These are phyloP conservation scores for Cymbopogon citratus DNA, from an alignment of 176 grass and related monocot genomes.

Conservation along the genomic window DNA sequence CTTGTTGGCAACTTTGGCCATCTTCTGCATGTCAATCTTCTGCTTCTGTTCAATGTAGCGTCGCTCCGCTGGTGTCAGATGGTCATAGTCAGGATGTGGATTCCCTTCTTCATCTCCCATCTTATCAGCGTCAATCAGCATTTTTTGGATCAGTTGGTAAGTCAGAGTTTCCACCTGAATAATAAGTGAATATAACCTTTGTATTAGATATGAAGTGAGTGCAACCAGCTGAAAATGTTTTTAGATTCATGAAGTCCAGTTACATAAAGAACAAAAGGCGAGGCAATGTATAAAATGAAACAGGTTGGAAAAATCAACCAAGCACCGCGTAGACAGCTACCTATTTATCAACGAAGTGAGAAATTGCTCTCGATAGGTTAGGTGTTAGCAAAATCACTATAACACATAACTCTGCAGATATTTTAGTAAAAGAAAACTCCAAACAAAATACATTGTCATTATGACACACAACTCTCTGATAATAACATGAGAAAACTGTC, in stretches of 20 bases:
- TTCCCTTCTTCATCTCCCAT: conserved; percentile 48
- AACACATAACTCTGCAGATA: not conserved
- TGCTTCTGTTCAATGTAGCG: conserved; percentile 83
- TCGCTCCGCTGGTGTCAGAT: conserved; percentile 68
- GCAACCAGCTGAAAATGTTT: not conserved
- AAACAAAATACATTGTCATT: too few species aligned
- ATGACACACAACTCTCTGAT: too few species aligned
- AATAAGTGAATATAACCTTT: not conserved
- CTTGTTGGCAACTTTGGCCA: conserved; percentile 77
- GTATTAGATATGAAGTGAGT: not conserved
- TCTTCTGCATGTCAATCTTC: conserved; percentile 53
- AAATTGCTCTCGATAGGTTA: not conserved
- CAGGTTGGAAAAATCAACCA: not conserved
- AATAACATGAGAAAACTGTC: not conserved
- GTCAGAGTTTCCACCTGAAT: conserved; percentile 49
- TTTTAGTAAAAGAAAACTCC: too few species aligned
- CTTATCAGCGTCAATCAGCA: conserved; percentile 37
- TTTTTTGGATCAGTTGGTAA: conserved; percentile 32
- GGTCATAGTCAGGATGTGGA: conserved; percentile 32
- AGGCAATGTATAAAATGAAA: not conserved
- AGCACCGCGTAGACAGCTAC: too few species aligned
- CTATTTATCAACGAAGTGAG: not conserved
- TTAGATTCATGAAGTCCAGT: conserved; percentile 7
- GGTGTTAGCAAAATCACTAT: not conserved
- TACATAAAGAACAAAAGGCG: not conserved